Evolutionary conservation across 352 stramenopile genomes (phyloP).

Genomic region (Blastocystis sp.): DNA sequence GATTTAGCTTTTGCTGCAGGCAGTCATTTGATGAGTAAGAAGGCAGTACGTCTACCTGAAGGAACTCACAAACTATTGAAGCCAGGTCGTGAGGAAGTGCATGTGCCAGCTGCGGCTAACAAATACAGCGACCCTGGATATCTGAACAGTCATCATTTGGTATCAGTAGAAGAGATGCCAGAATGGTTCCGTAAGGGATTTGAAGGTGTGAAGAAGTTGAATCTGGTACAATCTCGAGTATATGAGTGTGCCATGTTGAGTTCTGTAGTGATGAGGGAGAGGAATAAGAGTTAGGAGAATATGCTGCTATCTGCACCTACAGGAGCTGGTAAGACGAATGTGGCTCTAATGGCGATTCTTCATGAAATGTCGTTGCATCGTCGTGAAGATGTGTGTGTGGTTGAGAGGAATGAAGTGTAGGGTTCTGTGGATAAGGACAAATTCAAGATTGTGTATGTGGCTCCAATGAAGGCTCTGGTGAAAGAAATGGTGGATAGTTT

Average conservation of each 20-base stretch:
- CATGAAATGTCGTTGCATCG: conserved; percentile 89
- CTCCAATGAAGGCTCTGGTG: conserved; percentile 98
- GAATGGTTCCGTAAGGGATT: conserved; percentile 90
- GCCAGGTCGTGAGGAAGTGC: conserved; percentile 95
- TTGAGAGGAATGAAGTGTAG: too few species aligned
- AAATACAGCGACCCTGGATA: background rate
- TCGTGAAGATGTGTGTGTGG: conserved; percentile 45
- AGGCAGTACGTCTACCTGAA: conserved; percentile 86
- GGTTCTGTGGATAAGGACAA: conserved; percentile 81
- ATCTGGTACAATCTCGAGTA: conserved; percentile 97
- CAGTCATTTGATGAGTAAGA: conserved; percentile 94
- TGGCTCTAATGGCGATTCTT: conserved; percentile 93
- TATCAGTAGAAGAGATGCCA: conserved; percentile 66
- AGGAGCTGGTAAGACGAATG: conserved; percentile 96
- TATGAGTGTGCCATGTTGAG: conserved; percentile 68
- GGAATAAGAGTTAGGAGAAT: conserved; percentile 84
- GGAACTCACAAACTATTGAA: conserved; percentile 91
- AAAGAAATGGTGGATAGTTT: conserved; percentile 98
- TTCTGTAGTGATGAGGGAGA: conserved; percentile 66
- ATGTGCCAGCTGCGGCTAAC: conserved; percentile 85
- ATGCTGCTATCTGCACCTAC: conserved; percentile 95
- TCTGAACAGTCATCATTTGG: background rate
- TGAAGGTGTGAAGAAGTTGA: conserved; percentile 90
- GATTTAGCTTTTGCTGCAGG: conserved; percentile 82
- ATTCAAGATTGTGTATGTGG: conserved; percentile 99